Percentiles rank a stretch among this genome's conserved stretches.
Evolutionary conservation across 768 basidiomycete species (phyloP).

Genomic region (Suillus paluster): DNA sequence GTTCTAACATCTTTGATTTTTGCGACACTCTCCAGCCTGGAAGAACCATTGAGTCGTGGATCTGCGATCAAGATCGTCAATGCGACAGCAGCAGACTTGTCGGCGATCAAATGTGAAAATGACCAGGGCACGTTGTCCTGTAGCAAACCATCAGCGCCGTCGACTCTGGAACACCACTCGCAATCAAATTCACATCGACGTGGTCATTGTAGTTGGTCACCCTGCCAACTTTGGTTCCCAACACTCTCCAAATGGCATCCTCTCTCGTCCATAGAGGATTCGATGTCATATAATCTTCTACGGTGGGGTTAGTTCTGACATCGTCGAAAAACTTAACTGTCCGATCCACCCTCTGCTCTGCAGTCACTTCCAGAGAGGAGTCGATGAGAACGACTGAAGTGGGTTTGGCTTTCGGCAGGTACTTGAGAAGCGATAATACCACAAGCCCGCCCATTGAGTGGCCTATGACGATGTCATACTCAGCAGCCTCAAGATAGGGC

Average conservation of each 20-base stretch:
- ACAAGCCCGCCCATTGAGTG: constrained; percentile 26
- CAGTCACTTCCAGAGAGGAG: constrained; percentile 11
- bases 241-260: constrained; percentile 14
- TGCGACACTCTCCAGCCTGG: constrained; percentile 11
- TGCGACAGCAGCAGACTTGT: constrained; percentile 7
- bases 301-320: not conserved
- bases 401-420: constrained; percentile 14
- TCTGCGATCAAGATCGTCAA: constrained; percentile 18
- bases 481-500: constrained; percentile 4
- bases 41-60: constrained; percentile 13
- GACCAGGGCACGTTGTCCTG: constrained; percentile 23
- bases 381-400: constrained; percentile 26
- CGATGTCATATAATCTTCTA: constrained; percentile 9
- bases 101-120: constrained; percentile 14
- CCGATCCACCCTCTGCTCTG: constrained; percentile 5
- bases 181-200: constrained; percentile 9
- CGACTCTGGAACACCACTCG: constrained; percentile 1
- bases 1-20: constrained; percentile 15
- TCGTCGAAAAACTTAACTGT: not conserved
- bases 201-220: constrained; percentile 8
- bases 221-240: constrained; percentile 12
- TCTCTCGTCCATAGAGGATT: constrained; percentile 17
- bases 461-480: constrained; percentile 18
- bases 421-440: constrained; percentile 15
- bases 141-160: not conserved